Percentiles rank a stretch among this genome's conserved stretches.
phyloP scores from a whole-genome alignment of 108 stramenopile species.

The Skeletonema marinoi region DNA sequence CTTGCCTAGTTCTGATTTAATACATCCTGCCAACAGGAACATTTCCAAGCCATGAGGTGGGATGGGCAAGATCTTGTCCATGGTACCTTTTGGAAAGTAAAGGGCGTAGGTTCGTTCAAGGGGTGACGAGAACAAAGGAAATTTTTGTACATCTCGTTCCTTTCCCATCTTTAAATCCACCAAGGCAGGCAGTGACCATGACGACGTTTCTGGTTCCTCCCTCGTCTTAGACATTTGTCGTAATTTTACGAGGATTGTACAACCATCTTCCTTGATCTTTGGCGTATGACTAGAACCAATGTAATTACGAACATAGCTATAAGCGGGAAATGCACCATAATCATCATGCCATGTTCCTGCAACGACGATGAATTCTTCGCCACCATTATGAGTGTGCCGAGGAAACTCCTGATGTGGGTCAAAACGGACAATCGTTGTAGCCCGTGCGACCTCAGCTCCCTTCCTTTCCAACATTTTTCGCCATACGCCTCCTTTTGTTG shows the following conservation, averaged over 20 bases:
- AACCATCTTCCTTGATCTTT: conserved; percentile 55
- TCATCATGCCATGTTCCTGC: conserved; percentile 52
- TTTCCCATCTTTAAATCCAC: not conserved
- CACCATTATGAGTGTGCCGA: conserved; percentile 49
- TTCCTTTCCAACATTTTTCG: conserved; percentile 56
- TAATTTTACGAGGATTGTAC: conserved; percentile 44
- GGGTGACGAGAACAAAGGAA: too few species aligned
- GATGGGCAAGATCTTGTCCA: not conserved
- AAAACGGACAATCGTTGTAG: conserved; percentile 55
- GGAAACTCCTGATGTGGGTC: conserved; percentile 49
- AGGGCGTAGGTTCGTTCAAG: too few species aligned
- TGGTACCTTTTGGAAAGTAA: too few species aligned
- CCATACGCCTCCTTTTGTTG: conserved; percentile 27
- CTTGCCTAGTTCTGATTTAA: not conserved
- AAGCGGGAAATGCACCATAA: conserved; percentile 46
- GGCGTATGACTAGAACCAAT: conserved; percentile 44
- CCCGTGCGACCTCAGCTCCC: conserved; percentile 51
- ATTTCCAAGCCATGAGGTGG: not conserved
- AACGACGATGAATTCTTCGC: conserved; percentile 56
- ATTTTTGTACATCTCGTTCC: too few species aligned
- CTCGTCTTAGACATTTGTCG: not conserved
- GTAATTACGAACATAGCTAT: conserved; percentile 52
- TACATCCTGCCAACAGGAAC: not conserved
- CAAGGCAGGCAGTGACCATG: not conserved
- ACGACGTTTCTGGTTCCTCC: not conserved